Evolutionary conservation across 1,284 basidiomycete species (phyloP), one percentile per base, ranked within the genome.

Genomic region (Fomitopsis betulina): DNA sequence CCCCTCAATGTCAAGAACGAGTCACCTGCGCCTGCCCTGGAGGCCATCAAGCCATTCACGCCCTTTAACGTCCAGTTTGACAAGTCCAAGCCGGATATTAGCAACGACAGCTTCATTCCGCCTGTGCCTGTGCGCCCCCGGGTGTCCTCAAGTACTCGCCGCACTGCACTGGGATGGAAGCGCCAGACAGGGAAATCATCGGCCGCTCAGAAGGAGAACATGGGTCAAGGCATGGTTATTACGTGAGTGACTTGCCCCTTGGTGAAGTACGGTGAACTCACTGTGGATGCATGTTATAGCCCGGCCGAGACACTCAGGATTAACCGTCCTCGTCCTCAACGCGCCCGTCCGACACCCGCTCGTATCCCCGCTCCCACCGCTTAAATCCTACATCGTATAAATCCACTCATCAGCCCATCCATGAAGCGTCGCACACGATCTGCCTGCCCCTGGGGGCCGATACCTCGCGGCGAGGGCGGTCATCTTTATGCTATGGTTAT

Each of bases 231-330:
- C 30, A 72, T 71, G 38, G 72, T 82, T 58, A 77, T 76, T 67
- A 84, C 81, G 87, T 89, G 67, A 67, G 85, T 3, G 38, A 12
- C 9, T 12, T 17, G n/a, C 21, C 54, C 23, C 49, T 42, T 54
- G 35, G 45, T 53, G 7, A 27, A 33, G 25, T 23, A 3, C 39
- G 25, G 23, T 19, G 43, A 15, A 55, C 30, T 38, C 1, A 56
- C 55, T 54, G 56, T 57, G 9, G 5, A 12, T 55, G 12, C 6
- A 3, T 3, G 1, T 37, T 51, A 15, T 63, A 90, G 87, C 40
- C 79, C 85, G 55, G 76, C 79, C 39, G 83, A 86, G 60, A 79
- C 78, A 25, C 75, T 90, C 37, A 77, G 87, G 63, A 72, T 91
- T 63, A 86, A 78, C 67, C 83, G 87, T 38, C 88, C 89, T 27